Evolutionary conservation across 176 grass and related monocot species (phyloP).

Genomic region (Carex cristatella): DNA sequence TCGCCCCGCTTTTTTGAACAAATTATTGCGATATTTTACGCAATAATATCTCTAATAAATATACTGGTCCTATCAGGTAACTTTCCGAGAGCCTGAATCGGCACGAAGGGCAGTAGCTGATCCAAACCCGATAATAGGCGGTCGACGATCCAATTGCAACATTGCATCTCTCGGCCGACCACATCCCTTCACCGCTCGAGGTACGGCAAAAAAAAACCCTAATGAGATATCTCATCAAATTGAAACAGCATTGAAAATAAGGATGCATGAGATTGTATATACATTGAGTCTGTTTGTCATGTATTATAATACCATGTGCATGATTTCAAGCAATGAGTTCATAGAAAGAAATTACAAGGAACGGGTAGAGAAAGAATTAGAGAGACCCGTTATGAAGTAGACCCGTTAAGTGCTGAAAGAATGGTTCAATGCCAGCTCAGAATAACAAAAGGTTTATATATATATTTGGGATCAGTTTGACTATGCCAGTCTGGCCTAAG

Average conservation of each 20-base stretch:
- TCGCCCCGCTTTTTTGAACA: not conserved
- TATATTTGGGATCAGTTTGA: slow-evolving; percentile 14
- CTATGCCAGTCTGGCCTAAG: slow-evolving; percentile 2
- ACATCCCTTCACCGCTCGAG: slow-evolving; percentile 7
- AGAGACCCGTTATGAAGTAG: not conserved
- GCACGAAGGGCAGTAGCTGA: slow-evolving; percentile 24
- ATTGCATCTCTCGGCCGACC: slow-evolving; percentile 32
- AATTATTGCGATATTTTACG: not conserved
- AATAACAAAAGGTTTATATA: slow-evolving; percentile 7
- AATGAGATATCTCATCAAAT: slow-evolving; percentile 1
- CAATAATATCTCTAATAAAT: slow-evolving; percentile 1
- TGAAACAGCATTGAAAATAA: not conserved
- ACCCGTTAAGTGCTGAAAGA: not conserved
- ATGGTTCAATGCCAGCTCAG: slow-evolving; percentile 18
- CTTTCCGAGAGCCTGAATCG: slow-evolving; percentile 23
- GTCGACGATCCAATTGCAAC: slow-evolving; percentile 35
- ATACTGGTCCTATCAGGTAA: slow-evolving; percentile 14
- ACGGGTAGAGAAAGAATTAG: slow-evolving; percentile 2
- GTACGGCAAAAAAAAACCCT: slow-evolving; percentile 1
- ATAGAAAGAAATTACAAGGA: not conserved
- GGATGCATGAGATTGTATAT: not conserved
- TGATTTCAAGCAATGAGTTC: not conserved
- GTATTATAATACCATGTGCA: not conserved
- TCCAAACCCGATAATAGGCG: slow-evolving; percentile 32
- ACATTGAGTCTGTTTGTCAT: not conserved